Evolutionary conservation across 306 rosid species (phyloP).

Genomic region (Dryas octopetala): DNA sequence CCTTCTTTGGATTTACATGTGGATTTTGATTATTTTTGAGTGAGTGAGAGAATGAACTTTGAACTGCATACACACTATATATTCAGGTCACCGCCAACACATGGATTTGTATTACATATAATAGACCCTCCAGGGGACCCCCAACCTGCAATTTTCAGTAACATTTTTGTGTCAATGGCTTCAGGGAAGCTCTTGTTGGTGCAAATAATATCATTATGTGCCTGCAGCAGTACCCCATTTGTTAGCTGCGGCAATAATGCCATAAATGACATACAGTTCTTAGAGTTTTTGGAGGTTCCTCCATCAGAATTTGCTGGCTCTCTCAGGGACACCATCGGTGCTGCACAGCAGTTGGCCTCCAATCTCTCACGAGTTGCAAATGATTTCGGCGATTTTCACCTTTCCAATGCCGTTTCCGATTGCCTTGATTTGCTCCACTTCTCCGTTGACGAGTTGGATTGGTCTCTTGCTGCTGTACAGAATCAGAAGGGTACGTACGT

Average conservation of each 20-base stretch:
- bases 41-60: too few relatives aligned
- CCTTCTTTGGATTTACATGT: too few relatives aligned
- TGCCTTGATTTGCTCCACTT: constrained; percentile 67
- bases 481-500: constrained; percentile 45
- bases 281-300: constrained; percentile 46
- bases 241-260: not conserved
- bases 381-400: constrained; percentile 41
- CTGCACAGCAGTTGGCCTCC: constrained; percentile 35
- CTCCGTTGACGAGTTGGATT: constrained; percentile 47
- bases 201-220: constrained; percentile 4
- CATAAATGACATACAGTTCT: not conserved
- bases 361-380: constrained; percentile 47
- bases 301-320: constrained; percentile 41
- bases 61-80: too few relatives aligned
- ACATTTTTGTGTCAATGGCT: constrained; percentile 29
- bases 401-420: constrained; percentile 65
- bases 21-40: too few relatives aligned
- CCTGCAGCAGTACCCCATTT: not conserved
- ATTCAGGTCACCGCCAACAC: too few relatives aligned
- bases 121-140: not conserved
- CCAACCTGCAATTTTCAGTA: not conserved
- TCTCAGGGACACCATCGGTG: constrained; percentile 24
- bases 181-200: constrained; percentile 10
- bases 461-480: constrained; percentile 60
- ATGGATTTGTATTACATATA: not conserved